phyloP scores from a whole-genome alignment of 305 asterid genomes.

The Ilex paraguariensis region DNA sequence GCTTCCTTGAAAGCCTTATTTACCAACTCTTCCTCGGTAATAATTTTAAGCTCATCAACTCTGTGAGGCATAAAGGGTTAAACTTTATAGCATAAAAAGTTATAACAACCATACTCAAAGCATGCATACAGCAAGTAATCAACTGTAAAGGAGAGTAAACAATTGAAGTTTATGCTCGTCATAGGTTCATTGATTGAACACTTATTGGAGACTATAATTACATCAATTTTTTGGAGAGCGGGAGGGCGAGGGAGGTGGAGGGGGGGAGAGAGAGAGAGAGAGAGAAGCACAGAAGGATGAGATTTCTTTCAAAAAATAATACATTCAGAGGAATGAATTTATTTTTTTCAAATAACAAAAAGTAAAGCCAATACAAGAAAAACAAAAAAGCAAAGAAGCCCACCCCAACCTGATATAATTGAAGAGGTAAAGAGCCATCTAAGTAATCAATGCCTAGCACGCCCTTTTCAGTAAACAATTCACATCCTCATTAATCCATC shows the following conservation, averaged over 20 bases:
- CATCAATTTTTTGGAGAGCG: too few species aligned
- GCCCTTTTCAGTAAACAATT: background rate
- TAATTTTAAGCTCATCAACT: constrained; percentile 75
- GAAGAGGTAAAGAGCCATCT: background rate
- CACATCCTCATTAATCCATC: background rate
- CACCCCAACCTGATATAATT: background rate
- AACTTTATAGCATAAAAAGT: background rate
- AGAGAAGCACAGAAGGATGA: background rate
- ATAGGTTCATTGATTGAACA: too few species aligned
- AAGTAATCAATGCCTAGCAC: background rate
- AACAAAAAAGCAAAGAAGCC: background rate
- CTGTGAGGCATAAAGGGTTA: constrained; percentile 21
- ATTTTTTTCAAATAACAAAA: background rate
- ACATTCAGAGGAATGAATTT: background rate
- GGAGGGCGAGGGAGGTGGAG: too few species aligned
- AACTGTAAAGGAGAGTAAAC: too few species aligned
- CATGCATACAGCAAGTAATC: too few species aligned
- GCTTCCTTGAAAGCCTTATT: constrained; percentile 77
- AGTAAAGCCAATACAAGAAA: background rate
- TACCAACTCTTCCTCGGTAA: constrained; percentile 74
- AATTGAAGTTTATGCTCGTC: too few species aligned
- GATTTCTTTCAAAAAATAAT: background rate
- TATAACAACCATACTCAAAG: background rate
- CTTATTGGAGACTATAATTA: too few species aligned
- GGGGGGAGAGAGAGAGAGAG: too few species aligned